phyloP scores from a whole-genome alignment of 2,329 filamentous ascomycete genomes.

The Raffaelea ambrosiae region DNA sequence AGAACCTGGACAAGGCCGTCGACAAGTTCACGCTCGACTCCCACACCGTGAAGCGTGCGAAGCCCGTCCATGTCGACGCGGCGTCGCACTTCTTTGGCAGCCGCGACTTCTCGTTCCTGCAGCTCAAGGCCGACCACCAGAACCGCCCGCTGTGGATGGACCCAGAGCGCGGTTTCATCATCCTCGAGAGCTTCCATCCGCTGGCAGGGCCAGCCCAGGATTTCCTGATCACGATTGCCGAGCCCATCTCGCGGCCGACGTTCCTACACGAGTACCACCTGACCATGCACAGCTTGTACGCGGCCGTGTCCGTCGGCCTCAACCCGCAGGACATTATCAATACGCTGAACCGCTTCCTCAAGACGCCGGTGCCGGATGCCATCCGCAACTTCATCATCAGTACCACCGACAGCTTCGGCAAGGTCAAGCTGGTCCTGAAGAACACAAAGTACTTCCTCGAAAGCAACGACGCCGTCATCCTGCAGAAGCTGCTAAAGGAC shows the following conservation, averaged over 20 bases:
- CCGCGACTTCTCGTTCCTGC: slow-evolving; percentile 70
- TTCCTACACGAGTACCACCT: slow-evolving; percentile 92
- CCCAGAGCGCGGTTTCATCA: slow-evolving; percentile 74
- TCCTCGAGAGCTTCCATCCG: slow-evolving; percentile 88
- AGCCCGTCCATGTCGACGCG: slow-evolving; percentile 16
- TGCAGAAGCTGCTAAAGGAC: slow-evolving; percentile 82
- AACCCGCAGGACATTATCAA: slow-evolving; percentile 84
- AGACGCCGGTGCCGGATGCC: slow-evolving; percentile 75
- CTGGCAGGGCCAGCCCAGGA: slow-evolving; percentile 82
- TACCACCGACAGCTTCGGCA: slow-evolving; percentile 86
- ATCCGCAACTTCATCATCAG: slow-evolving; percentile 70
- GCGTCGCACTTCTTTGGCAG: slow-evolving; percentile 23
- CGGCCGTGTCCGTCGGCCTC: slow-evolving; percentile 89
- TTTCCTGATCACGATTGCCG: slow-evolving; percentile 91
- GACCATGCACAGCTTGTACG: slow-evolving; percentile 88
- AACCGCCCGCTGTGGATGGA: slow-evolving; percentile 94
- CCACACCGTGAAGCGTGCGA: too few relatives aligned
- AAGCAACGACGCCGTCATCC: slow-evolving; percentile 76
- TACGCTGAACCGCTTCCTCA: slow-evolving; percentile 79
- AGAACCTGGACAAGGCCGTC: slow-evolving; percentile 49
- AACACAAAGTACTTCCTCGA: slow-evolving; percentile 93
- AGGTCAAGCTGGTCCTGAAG: slow-evolving; percentile 90
- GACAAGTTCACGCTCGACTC: slow-evolving; percentile 50
- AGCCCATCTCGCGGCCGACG: slow-evolving; percentile 81
- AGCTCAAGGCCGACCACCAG: slow-evolving; percentile 79